Evolutionary conservation across 805 yeast genomes (phyloP).

Genomic region (Jamesozyma hellenica): DNA sequence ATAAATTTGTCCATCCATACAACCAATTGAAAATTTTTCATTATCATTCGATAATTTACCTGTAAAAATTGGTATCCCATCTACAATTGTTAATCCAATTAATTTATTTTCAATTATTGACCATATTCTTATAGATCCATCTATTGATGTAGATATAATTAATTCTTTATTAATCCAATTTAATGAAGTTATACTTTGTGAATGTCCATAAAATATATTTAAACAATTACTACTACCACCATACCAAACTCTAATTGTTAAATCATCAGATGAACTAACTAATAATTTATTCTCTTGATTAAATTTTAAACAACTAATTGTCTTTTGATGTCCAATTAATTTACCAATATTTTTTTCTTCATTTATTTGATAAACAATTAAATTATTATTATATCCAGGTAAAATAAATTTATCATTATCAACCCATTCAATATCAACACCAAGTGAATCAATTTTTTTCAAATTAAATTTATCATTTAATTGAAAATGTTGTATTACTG

Average conservation of each 20-base stretch:
- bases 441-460: constrained; percentile 23
- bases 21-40: constrained; percentile 50
- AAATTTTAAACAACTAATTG: constrained; percentile 47
- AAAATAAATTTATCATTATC: constrained; percentile 57
- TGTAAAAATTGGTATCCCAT: constrained; percentile 46
- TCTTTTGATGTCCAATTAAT: constrained; percentile 55
- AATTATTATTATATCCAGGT: constrained; percentile 48
- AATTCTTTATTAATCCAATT: constrained; percentile 42
- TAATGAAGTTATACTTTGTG: constrained; percentile 46
- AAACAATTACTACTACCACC: constrained; percentile 48
- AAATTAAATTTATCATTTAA: constrained; percentile 24
- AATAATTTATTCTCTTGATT: constrained; percentile 43
- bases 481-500: constrained; percentile 35
- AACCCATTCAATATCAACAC: constrained; percentile 65
- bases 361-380: constrained; percentile 45
- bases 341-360: constrained; percentile 40
- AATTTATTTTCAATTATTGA: constrained; percentile 30
- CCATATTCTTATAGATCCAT: constrained; percentile 66
- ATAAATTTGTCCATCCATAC: constrained; percentile 48
- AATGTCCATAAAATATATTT: constrained; percentile 42
- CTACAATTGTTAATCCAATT: constrained; percentile 27
- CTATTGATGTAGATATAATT: constrained; percentile 52
- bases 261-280: constrained; percentile 73
- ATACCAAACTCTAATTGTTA: constrained; percentile 63
- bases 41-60: constrained; percentile 44